phyloP scores from a whole-genome alignment of 345 rosid species.

The Salix purpurea region DNA sequence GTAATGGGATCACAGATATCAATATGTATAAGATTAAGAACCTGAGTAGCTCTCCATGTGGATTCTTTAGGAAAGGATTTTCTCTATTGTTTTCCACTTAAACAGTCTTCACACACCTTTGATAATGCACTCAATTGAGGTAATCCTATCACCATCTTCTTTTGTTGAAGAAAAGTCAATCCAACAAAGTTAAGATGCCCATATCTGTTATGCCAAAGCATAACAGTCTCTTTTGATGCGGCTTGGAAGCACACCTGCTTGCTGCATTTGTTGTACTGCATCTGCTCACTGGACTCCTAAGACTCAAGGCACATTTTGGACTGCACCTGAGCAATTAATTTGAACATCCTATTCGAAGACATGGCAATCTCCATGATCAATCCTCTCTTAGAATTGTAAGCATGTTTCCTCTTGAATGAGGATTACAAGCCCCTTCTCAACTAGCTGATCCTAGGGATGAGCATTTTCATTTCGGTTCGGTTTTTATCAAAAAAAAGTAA shows the following conservation, averaged over 20 bases:
- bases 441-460: background rate
- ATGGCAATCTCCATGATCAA: background rate
- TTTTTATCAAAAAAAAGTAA: too few relatives aligned
- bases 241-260: too few relatives aligned
- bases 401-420: background rate
- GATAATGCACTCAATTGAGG: background rate
- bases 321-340: background rate
- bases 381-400: background rate
- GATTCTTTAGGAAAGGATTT: background rate
- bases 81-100: background rate
- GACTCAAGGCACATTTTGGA: too few relatives aligned
- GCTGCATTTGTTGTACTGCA: too few relatives aligned
- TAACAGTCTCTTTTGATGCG: too few relatives aligned
- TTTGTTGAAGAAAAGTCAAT: background rate
- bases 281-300: too few relatives aligned
- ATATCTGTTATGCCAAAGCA: slow-evolving; percentile 5
- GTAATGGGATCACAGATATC: slow-evolving; percentile 6
- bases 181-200: background rate
- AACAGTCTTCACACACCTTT: background rate
- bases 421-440: background rate
- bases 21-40: background rate
- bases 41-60: background rate
- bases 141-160: background rate
- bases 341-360: background rate
- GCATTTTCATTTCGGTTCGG: too few relatives aligned